Evolutionary conservation across 78 protist genomes (phyloP).

Genomic region (Dictyostelium purpureum): DNA sequence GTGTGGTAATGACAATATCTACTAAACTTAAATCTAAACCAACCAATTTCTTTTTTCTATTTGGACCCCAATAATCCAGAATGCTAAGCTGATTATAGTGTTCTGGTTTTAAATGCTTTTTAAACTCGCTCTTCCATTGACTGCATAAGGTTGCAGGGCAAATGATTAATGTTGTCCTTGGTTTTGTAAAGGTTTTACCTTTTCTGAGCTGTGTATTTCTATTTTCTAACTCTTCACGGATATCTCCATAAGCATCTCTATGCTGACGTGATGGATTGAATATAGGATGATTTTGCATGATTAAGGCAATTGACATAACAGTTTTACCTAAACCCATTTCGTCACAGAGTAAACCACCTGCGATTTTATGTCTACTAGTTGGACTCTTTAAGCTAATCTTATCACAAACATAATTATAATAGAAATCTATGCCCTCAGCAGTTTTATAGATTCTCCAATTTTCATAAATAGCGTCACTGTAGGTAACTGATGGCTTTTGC

Average conservation of each 20-base stretch:
- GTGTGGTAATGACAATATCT: conserved; percentile 52
- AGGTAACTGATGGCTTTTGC: conserved; percentile 21
- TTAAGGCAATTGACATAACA: conserved; percentile 49
- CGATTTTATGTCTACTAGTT: conserved; percentile 19
- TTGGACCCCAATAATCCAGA: neutral
- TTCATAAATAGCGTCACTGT: neutral
- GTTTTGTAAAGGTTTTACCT: neutral
- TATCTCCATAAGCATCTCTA: neutral
- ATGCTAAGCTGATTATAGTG: neutral
- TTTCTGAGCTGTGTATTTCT: neutral
- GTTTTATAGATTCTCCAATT: conserved; percentile 19
- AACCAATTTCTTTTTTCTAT: neutral
- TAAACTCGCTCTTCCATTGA: conserved; percentile 57
- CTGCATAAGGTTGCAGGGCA: conserved; percentile 9
- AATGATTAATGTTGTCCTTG: conserved; percentile 64
- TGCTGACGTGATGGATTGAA: conserved; percentile 14
- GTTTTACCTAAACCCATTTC: conserved; percentile 89
- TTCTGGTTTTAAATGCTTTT: conserved; percentile 3
- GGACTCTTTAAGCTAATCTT: conserved; percentile 22
- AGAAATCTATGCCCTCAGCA: neutral
- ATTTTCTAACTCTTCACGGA: neutral
- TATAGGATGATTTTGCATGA: conserved; percentile 35
- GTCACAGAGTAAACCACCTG: conserved; percentile 77
- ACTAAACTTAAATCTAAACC: neutral
- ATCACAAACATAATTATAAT: conserved; percentile 40